A percentile compares a stretch with the other conserved stretches of the same genome.
These are phyloP conservation scores for Suillus clintonianus DNA, from an alignment of 768 basidiomycete species.

Conservation along the genomic window DNA sequence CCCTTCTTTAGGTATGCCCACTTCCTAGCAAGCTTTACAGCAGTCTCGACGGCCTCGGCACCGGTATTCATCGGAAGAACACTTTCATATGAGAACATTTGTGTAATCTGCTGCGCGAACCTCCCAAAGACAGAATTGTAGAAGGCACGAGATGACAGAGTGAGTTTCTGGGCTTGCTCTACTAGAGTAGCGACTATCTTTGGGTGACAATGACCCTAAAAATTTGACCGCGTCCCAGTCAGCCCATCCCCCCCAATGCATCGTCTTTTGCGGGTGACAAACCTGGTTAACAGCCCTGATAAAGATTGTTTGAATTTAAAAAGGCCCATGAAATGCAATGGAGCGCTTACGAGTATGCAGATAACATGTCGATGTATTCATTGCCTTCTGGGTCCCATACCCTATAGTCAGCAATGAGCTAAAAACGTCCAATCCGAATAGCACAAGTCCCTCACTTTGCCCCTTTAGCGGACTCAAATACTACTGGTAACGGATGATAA, in stretches of 20 bases:
- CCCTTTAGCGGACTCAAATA: constrained; percentile 88
- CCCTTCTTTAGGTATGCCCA: constrained; percentile 94
- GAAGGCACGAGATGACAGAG: constrained; percentile 94
- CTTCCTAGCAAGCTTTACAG: constrained; percentile 93
- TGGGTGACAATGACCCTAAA: constrained; percentile 89
- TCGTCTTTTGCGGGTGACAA: constrained; percentile 22
- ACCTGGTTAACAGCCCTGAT: constrained; percentile 86
- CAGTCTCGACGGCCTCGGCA: constrained; percentile 96
- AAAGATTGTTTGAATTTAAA: constrained; percentile 12
- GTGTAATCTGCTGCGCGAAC: constrained; percentile 85
- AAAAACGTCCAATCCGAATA: constrained; percentile 12
- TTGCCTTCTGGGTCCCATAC: constrained; percentile 96
- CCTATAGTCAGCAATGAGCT: constrained; percentile 29
- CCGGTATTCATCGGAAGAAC: constrained; percentile 99
- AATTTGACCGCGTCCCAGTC: constrained; percentile 9
- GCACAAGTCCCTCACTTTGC: constrained; percentile 73
- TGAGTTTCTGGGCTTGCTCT: constrained; percentile 85
- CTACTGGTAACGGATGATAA: constrained; percentile 94
- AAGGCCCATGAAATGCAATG: constrained; percentile 1
- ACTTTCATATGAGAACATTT: constrained; percentile 91
- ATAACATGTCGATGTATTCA: constrained; percentile 97
- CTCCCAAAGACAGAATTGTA: constrained; percentile 89
- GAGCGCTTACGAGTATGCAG: constrained; percentile 86
- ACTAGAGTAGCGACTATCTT: constrained; percentile 79
- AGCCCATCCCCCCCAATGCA: constrained; percentile 3